Base-by-base conservation (phyloP, 2,329 filamentous ascomycete genomes). In the Helminthosporium solani region DNA sequence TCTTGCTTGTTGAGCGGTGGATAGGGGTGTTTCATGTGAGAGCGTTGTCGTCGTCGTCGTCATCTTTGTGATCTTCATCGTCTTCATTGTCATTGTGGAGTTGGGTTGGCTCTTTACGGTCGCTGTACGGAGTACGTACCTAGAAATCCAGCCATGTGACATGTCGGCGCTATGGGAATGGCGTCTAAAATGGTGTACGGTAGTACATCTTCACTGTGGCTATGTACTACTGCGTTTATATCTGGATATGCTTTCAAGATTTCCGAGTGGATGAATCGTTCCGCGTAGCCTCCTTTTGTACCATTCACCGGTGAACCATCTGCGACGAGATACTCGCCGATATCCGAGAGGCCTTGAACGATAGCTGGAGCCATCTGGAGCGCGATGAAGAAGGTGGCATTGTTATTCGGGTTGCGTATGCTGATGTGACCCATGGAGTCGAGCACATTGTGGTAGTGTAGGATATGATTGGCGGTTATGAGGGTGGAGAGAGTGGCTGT, bases 361-460 rank as follows among this genome's bases (percentile, higher is more conserved):
- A 73, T 53, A 7, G 67, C 69, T 3, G 71, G 69, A 34, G 52
- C 57, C 16, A 55, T 41, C 11, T 63, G 60, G 16, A 62, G 52
- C 11, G 70, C 64, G 21, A 75, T 60, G 60, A 71, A 74, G 58
- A 73, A 74, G 0, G 65, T 72, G 2, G 66, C 55, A 2, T 70
- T 60, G 5, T 75, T 70, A 12, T 50, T 46, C 0, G 77, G 75
- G 46, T 79, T 72, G 3, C 78, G 70, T 27, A 77, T 63, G 8
- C 76, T 78, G n/a, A 81, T 60, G 46, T 81, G 78, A 18, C 78
- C 77, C 50, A 75, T 78, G 2, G 74, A 73, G 47, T 80, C 78
- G 25, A 81, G 63, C 7, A 80, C 72, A 34, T 64, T 59, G 31
- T 78, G 71, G 45, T 76, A 64, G 53, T 78, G 74, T 0, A 80